A percentile compares a stretch with the other conserved stretches of the same genome.
These are phyloP conservation scores for Saccharomyces mikatae DNA, from an alignment of 805 yeast species.

Conservation along the genomic window DNA sequence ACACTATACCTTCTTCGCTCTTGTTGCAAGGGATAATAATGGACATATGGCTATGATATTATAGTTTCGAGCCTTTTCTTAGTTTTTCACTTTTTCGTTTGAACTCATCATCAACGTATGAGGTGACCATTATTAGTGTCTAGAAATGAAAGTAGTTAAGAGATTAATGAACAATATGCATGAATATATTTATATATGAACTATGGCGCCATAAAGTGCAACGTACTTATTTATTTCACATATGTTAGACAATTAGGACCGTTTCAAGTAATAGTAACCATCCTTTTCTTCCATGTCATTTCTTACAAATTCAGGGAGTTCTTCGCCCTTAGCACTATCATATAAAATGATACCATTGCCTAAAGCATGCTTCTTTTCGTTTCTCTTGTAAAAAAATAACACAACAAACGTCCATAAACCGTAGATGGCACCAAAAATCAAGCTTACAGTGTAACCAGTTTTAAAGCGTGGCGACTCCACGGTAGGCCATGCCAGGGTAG, in stretches of 20 bases:
- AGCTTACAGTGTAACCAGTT: slow-evolving; percentile 47
- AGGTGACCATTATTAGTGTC: not conserved
- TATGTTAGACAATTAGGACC: not conserved
- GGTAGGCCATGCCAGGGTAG: slow-evolving; percentile 46
- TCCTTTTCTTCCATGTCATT: slow-evolving; percentile 22
- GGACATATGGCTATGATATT: not conserved
- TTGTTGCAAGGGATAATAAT: not conserved
- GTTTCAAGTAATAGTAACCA: slow-evolving; percentile 21
- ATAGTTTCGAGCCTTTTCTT: not conserved
- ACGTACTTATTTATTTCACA: not conserved
- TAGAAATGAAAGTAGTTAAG: too few species aligned
- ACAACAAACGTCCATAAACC: slow-evolving; percentile 45
- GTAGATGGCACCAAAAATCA: slow-evolving; percentile 39
- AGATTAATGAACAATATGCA: not conserved
- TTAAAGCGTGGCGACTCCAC: slow-evolving; percentile 48
- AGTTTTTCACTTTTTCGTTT: not conserved
- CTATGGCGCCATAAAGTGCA: not conserved
- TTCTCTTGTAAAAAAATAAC: slow-evolving; percentile 44
- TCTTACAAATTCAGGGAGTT: slow-evolving; percentile 24
- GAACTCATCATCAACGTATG: not conserved
- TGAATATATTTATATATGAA: not conserved
- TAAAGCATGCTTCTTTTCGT: slow-evolving; percentile 40
- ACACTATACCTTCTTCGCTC: not conserved
- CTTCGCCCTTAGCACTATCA: slow-evolving; percentile 33
- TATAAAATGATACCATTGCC: slow-evolving; percentile 43